Evolutionary conservation across 257 asterid genomes (phyloP).

Genomic region (Solanum infundibuliforme): DNA sequence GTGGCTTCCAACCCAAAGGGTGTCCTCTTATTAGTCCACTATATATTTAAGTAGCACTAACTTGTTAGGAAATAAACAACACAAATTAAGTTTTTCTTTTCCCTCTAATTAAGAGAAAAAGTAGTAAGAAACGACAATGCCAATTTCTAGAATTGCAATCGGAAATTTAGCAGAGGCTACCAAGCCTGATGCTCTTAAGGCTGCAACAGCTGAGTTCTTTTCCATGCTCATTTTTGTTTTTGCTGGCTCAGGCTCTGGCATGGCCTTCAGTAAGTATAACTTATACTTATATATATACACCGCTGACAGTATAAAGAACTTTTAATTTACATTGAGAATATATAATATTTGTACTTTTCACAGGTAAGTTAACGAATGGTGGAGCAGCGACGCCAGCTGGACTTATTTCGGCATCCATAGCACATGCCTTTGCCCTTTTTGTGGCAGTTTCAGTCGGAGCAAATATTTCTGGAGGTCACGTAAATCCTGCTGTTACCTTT

Average conservation of each 20-base stretch:
- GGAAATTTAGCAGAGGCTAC: constrained; percentile 57
- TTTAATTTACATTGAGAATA: neutral
- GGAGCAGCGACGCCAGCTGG: constrained; percentile 66
- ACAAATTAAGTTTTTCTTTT: neutral
- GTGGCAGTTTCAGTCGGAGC: constrained; percentile 77
- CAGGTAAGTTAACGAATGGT: constrained; percentile 52
- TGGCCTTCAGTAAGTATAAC: constrained; percentile 57
- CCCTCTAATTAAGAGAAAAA: neutral
- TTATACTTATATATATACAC: no score
- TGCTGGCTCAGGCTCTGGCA: constrained; percentile 84
- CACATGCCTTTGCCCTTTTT: constrained; percentile 73
- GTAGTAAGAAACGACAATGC: constrained; percentile 25
- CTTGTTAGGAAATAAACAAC: neutral
- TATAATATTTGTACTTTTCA: neutral
- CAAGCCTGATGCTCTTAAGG: constrained; percentile 63
- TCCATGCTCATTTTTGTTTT: constrained; percentile 76
- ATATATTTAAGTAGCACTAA: neutral
- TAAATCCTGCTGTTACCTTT: constrained; percentile 77
- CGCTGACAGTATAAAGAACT: neutral
- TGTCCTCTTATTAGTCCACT: neutral
- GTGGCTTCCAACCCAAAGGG: neutral
- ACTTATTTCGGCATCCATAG: constrained; percentile 45
- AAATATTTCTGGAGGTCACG: constrained; percentile 82
- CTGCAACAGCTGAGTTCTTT: constrained; percentile 74
- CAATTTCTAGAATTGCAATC: constrained; percentile 44